Conservation (phyloP, 768 basidiomycete genomes). For the Trametes meyenii region DNA sequence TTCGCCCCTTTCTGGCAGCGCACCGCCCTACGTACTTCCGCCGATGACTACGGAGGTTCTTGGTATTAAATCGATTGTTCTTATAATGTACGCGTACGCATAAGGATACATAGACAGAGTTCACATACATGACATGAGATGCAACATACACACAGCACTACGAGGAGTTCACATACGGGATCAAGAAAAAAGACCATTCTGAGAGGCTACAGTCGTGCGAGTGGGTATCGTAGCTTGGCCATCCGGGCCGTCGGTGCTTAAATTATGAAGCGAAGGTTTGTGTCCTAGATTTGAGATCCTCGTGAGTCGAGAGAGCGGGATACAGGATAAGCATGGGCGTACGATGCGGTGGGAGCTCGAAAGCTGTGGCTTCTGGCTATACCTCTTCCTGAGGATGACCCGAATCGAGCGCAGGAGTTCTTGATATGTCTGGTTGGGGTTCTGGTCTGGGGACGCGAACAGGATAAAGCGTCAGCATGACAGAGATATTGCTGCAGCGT, state of each 20-base stretch:
- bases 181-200: not conserved
- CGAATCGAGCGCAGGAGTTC: conserved; percentile 59
- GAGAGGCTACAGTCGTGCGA: not conserved
- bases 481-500: not conserved
- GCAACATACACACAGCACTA: too few relatives aligned
- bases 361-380: conserved; percentile 72
- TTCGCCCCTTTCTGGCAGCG: too few relatives aligned
- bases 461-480: not conserved
- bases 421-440: conserved; percentile 62
- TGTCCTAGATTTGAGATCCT: not conserved
- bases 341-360: conserved; percentile 75
- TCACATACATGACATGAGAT: too few relatives aligned
- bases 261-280: conserved; percentile 15
- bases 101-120: too few relatives aligned
- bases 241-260: not conserved
- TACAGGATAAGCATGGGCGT: conserved; percentile 20
- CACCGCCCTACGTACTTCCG: too few relatives aligned
- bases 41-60: too few relatives aligned
- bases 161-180: not conserved
- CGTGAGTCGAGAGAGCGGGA: not conserved
- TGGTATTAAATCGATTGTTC: too few relatives aligned
- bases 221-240: not conserved
- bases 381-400: conserved; percentile 59
- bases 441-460: conserved; percentile 34
- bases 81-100: too few relatives aligned